A percentile compares a stretch with the other conserved stretches of the same genome.
phyloP scores from a whole-genome alignment of 2,329 filamentous ascomycete species.

The Penicillium sp. region DNA sequence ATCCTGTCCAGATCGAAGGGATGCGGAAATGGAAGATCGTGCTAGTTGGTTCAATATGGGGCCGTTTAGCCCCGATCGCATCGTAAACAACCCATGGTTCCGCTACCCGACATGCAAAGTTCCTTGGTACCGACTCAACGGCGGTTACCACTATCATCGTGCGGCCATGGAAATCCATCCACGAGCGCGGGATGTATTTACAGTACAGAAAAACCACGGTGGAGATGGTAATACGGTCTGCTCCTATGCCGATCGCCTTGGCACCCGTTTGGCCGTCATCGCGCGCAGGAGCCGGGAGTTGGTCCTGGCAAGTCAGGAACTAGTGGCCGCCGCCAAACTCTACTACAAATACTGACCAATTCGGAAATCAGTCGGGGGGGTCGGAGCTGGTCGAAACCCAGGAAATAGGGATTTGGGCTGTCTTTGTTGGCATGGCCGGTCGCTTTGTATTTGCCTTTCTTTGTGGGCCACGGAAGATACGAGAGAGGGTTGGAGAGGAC shows the following conservation, averaged over 20 bases:
- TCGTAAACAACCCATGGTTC: not conserved
- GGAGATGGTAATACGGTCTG: not conserved
- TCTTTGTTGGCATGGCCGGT: not conserved
- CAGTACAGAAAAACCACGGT: not conserved
- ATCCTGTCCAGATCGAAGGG: not conserved
- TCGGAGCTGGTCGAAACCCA: not conserved
- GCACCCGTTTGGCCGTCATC: conserved; percentile 20
- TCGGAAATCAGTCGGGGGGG: not conserved
- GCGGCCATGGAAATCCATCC: not conserved
- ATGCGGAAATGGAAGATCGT: not conserved
- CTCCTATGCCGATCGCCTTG: conserved; percentile 10
- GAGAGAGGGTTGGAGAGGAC: not conserved
- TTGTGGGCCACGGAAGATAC: not conserved
- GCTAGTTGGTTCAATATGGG: not conserved
- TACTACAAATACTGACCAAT: not conserved
- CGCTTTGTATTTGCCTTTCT: too few species aligned
- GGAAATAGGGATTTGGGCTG: not conserved
- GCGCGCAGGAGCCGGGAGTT: conserved; percentile 17
- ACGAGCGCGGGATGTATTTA: too few species aligned
- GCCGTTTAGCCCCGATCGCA: not conserved
- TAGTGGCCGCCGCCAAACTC: conserved; percentile 21
- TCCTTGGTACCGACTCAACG: not conserved
- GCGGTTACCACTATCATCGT: not conserved
- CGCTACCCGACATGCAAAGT: not conserved
- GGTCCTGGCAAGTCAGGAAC: conserved; percentile 20